Evolutionary conservation across 192 early-diverging fungal genomes (phyloP), one percentile per base, ranked within the genome.

Genomic region (Geosiphon pyriformis): DNA sequence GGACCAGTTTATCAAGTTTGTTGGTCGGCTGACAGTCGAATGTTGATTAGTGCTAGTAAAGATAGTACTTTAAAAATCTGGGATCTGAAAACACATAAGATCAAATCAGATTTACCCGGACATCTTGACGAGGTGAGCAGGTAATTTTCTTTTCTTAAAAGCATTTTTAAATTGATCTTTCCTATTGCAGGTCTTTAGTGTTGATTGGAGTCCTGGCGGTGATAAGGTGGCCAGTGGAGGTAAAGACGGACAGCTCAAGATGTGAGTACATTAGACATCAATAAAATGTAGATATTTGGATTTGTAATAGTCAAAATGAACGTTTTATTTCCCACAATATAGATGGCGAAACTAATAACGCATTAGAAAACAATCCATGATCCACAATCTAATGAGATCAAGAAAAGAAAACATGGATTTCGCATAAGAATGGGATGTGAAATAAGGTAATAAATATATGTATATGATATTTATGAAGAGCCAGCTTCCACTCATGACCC

Each of bases 1-100:
- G 89, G 91, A 32, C 90, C 93, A 1, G 96, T 98, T 10, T 98
- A 96, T 82, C 94, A 96, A 79, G 89, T 95, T 34, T 88, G 88
- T 69, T 98, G 91, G 88, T 96, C 94, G 11, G 83, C 91, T 1
- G 96, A 98, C 70, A 92, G 90, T 60, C 86, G 96, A 26, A 88
- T 95, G 86, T 70, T 98, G 42, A 82, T 95, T 57, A 94, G 91
- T 56, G 82, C 89, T 15, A 92, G 90, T 67, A 88, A 92, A 69
- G 96, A 98, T 76, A 92, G 88, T 52, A 96, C 94, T 25, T 76
- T 92, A 33, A 98, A 96, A 81, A 82, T 91, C 30, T 98, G 93
- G 94, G 93, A 96, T 74, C 72, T 96, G 67, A 89, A 90, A 70
- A 93, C 91, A 7, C 77, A 84, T 65, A 94, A 95, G 77, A 80